Percentiles rank a stretch among this genome's conserved stretches.
Evolutionary conservation across 306 rosid species (phyloP).

Genomic region (Quercus gilva): DNA sequence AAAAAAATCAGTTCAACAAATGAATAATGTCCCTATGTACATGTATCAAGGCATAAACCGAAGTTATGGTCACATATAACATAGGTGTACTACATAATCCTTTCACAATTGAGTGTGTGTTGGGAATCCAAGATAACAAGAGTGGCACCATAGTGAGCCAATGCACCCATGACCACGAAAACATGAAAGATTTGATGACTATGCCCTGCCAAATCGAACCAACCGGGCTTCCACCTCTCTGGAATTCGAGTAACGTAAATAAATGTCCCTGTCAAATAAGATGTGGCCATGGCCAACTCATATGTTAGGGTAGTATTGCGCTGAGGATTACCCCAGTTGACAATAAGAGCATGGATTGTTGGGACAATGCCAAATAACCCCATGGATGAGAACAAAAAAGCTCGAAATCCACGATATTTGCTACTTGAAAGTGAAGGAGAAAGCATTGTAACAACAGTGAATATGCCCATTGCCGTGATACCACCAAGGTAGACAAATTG

Average conservation of each 20-base stretch:
- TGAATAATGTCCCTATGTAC: not conserved
- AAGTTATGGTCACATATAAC: not conserved
- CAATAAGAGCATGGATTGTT: conserved; percentile 64
- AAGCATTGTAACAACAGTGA: conserved; percentile 66
- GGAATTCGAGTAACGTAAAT: conserved; percentile 79
- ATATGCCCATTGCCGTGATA: conserved; percentile 75
- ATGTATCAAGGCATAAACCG: not conserved
- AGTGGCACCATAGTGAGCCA: conserved; percentile 81
- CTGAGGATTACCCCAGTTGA: conserved; percentile 76
- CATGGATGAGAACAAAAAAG: conserved; percentile 82
- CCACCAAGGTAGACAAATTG: conserved; percentile 76
- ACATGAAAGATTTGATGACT: conserved; percentile 92
- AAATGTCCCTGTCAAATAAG: conserved; percentile 66
- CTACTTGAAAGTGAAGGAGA: conserved; percentile 55
- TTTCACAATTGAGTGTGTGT: conserved; percentile 50
- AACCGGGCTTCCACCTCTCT: conserved; percentile 84
- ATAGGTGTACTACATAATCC: not conserved
- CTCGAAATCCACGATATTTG: conserved; percentile 61
- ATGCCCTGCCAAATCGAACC: conserved; percentile 92
- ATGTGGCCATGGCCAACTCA: conserved; percentile 72
- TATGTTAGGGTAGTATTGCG: conserved; percentile 61
- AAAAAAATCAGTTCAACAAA: not conserved
- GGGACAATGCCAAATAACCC: conserved; percentile 90
- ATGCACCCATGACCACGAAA: conserved; percentile 79
- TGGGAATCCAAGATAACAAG: conserved; percentile 82